Evolutionary conservation across 345 rosid genomes (phyloP), one percentile per base, ranked within the genome.

Genomic region (Brassica incana): DNA sequence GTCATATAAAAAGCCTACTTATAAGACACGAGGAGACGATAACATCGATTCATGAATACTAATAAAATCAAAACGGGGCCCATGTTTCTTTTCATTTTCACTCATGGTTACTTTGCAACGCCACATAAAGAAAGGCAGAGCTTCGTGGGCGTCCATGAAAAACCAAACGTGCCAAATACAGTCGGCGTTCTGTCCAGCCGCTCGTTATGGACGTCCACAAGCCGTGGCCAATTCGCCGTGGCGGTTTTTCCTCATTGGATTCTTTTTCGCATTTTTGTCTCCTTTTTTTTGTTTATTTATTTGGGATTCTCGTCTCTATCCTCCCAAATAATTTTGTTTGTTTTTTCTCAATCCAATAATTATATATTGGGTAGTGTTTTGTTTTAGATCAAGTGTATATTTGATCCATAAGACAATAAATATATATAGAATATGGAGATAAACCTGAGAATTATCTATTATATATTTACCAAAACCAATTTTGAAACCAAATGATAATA

Each of bases 31-130:
- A 71, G 73, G 76, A 74, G 76, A 76, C 83, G 71, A 76, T 59
- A 32, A 40, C 74, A 76, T 81, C 72, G 83, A 81, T 71, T 70
- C 77, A 48, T 45, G 73, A 75, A 80, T 80, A 76, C 71, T 65
- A 71, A 23, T 64, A 71, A 71, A 76, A 81, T 76, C 73, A 71
- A 76, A 32, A 1, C 48, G 65, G 73, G 80, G 1, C 59, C 73
- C 65, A 27, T 10, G 0, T 27, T 15, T 14, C 0, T 30, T 33
- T 66, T 36, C 8, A 54, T 65, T 45, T 58, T 30, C 6, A 40
- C 20, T 72, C 69, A 67, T 45, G 50, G 48, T 7, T 69, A 40
- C 32, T 14, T 62, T 30, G 67, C 83, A 80, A 79, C 83, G 79
- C 61, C 79, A 75, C 45, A 16, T 64, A 50, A 29, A 5, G 15